Conservation (phyloP, 2,329 filamentous ascomycete genomes). For the Cercospora sp. region DNA sequence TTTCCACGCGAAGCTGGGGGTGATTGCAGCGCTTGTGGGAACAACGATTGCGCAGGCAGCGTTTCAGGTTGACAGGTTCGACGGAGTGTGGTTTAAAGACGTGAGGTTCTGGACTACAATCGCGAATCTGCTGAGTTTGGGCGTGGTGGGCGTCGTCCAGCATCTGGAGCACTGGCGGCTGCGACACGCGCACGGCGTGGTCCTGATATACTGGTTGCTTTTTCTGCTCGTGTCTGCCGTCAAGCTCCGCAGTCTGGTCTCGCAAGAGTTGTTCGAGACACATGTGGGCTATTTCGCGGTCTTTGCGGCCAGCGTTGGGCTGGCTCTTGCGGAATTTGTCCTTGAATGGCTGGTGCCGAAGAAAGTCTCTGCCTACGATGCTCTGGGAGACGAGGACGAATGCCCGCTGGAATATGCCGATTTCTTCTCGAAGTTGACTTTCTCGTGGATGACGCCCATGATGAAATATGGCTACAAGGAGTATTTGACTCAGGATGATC, state of each 20-base stretch:
- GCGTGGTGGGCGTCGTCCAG: slow-evolving; percentile 75
- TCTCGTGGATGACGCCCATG: slow-evolving; percentile 98
- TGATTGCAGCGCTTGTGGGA: slow-evolving; percentile 67
- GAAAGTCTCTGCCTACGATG: slow-evolving; percentile 67
- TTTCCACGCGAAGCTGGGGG: slow-evolving; percentile 84
- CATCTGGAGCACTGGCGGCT: slow-evolving; percentile 83
- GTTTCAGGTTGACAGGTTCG: slow-evolving; percentile 71
- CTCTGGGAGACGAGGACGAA: slow-evolving; percentile 66
- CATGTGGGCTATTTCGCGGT: slow-evolving; percentile 73
- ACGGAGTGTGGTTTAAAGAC: slow-evolving; percentile 71
- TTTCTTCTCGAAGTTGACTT: slow-evolving; percentile 89
- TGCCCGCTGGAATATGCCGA: slow-evolving; percentile 87
- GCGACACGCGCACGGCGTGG: slow-evolving; percentile 81
- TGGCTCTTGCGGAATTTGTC: slow-evolving; percentile 69
- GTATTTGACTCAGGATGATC: slow-evolving; percentile 88
- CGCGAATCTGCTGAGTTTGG: slow-evolving; percentile 68
- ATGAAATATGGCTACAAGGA: slow-evolving; percentile 94
- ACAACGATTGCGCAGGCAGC: slow-evolving; percentile 70
- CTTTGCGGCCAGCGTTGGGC: slow-evolving; percentile 69
- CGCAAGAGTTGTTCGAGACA: slow-evolving; percentile 68
- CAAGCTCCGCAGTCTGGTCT: slow-evolving; percentile 82
- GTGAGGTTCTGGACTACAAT: slow-evolving; percentile 83
- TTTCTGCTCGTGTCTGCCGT: slow-evolving; percentile 74
- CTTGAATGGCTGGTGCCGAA: slow-evolving; percentile 89
- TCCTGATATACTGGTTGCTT: slow-evolving; percentile 89